Conservation (phyloP, 176 grass and related monocot genomes). For the Triticum urartu region DNA sequence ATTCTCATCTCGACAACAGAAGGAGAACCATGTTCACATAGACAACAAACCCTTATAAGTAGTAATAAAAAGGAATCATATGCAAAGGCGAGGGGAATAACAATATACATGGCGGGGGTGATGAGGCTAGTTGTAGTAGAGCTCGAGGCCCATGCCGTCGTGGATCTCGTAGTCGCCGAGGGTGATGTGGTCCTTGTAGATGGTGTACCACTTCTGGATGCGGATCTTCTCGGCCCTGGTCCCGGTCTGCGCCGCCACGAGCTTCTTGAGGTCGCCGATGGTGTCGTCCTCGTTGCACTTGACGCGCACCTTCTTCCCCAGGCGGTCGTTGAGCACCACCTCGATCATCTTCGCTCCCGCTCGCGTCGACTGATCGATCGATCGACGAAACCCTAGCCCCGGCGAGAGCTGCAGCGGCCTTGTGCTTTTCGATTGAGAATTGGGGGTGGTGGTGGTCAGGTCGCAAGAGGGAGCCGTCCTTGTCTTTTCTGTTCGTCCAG, state of each 20-base stretch:
- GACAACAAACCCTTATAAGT: not conserved
- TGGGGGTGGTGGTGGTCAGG: not conserved
- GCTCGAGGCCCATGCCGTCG: slow-evolving; percentile 98
- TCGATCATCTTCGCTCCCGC: slow-evolving; percentile 75
- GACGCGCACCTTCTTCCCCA: slow-evolving; percentile 98
- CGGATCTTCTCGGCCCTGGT: slow-evolving; percentile 94
- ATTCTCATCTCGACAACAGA: not conserved
- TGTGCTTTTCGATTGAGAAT: not conserved
- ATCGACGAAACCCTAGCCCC: slow-evolving; percentile 26
- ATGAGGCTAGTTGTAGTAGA: slow-evolving; percentile 86
- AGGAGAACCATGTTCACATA: not conserved
- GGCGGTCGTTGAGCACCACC: slow-evolving; percentile 94
- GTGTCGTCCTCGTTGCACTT: slow-evolving; percentile 99
- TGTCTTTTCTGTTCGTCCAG: not conserved
- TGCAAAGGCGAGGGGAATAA: not conserved
- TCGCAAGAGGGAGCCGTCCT: not conserved
- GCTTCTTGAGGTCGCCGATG: slow-evolving; percentile 99
- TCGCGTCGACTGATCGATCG: not conserved
- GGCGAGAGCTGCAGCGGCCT: not conserved
- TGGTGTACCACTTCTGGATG: slow-evolving; percentile 99
- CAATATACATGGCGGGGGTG: not conserved
- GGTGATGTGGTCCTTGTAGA: slow-evolving; percentile 99
- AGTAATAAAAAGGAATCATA: not conserved
- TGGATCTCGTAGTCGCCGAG: slow-evolving; percentile 98
- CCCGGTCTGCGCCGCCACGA: slow-evolving; percentile 97